phyloP scores from a whole-genome alignment of 257 asterid species.

The Lycium barbarum region DNA sequence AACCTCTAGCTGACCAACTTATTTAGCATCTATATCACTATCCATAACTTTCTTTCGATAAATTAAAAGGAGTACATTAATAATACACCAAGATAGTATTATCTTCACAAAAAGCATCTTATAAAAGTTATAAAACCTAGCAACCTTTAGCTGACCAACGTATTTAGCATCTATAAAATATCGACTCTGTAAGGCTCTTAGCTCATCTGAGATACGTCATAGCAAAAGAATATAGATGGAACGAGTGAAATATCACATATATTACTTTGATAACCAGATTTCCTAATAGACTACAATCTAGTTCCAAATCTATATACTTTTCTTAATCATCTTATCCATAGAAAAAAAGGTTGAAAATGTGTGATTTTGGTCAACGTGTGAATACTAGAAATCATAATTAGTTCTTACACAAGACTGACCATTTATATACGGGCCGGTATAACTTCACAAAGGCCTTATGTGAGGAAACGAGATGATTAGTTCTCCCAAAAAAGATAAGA shows the following conservation, averaged over 20 bases:
- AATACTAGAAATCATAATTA: not conserved
- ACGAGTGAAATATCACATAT: not conserved
- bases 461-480: not conserved
- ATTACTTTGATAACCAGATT: not conserved
- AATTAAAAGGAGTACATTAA: not conserved
- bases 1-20: slow-evolving; percentile 3
- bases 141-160: slow-evolving; percentile 4
- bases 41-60: not conserved
- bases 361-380: not conserved
- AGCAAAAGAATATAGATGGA: not conserved
- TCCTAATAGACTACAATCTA: not conserved
- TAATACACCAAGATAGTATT: slow-evolving; percentile 19
- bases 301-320: not conserved
- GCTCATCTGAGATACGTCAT: not conserved
- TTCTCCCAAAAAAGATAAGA: not conserved
- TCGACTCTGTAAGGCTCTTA: not conserved
- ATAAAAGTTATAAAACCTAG: not conserved
- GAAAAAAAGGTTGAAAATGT: not conserved
- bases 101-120: not conserved
- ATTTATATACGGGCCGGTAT: not conserved
- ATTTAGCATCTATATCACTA: not conserved
- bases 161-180: not conserved
- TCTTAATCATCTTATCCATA: not conserved
- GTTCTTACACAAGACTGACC: not conserved
- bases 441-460: not conserved